phyloP scores from a whole-genome alignment of 192 early-diverging fungal genomes.

The Umbelopsis vinacea region DNA sequence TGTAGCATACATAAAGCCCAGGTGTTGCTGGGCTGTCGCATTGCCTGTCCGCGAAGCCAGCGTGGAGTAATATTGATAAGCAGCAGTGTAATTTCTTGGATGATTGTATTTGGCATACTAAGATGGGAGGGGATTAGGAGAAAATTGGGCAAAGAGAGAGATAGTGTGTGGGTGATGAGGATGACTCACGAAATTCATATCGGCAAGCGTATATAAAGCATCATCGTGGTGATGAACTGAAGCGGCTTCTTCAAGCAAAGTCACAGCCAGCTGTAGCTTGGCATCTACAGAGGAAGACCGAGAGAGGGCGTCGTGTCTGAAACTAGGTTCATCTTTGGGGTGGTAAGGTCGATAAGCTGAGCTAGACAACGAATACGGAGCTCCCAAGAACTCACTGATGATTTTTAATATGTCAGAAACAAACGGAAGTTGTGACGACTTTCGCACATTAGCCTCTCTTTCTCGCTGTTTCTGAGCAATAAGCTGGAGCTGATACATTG shows the following conservation, averaged over 20 bases:
- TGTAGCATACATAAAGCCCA: conserved; percentile 91
- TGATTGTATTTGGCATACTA: conserved; percentile 66
- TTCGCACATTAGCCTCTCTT: background rate
- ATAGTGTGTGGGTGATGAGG: too few relatives aligned
- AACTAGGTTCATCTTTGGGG: background rate
- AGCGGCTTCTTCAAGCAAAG: conserved; percentile 49
- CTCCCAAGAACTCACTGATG: conserved; percentile 20
- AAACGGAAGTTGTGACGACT: background rate
- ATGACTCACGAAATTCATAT: conserved; percentile 73
- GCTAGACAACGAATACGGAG: background rate
- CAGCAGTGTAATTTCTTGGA: conserved; percentile 57
- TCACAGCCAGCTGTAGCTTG: conserved; percentile 27
- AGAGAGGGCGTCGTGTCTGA: background rate
- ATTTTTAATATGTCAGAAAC: background rate
- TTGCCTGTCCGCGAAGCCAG: conserved; percentile 73
- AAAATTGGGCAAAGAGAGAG: background rate
- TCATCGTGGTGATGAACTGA: conserved; percentile 52
- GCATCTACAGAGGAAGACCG: background rate
- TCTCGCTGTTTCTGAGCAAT: conserved; percentile 13
- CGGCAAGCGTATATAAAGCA: conserved; percentile 67
- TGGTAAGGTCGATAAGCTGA: background rate
- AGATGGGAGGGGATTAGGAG: background rate
- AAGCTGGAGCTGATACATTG: conserved; percentile 17
- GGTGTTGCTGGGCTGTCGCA: conserved; percentile 84
- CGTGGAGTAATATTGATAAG: conserved; percentile 66